Percentiles rank a stretch among this genome's conserved stretches.
Evolutionary conservation across 2,329 filamentous ascomycete species (phyloP).

Genomic region (Beauveria caledonica): DNA sequence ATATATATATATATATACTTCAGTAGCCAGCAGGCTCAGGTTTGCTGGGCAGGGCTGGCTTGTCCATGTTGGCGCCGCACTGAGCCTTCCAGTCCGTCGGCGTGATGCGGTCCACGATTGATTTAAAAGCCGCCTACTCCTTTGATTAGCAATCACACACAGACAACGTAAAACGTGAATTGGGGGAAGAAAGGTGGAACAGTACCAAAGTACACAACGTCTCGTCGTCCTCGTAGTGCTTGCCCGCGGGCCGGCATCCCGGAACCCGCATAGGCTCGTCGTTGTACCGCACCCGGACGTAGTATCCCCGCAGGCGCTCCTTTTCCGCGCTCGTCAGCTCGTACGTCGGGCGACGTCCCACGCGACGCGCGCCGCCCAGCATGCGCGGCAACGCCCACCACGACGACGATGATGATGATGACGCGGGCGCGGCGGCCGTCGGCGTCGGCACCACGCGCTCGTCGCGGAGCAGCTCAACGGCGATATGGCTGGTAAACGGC

Average conservation of each 20-base stretch:
- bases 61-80: conserved; percentile 38
- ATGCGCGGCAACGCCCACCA: conserved; percentile 19
- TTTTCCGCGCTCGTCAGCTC: conserved; percentile 51
- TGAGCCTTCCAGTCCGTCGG: conserved; percentile 65
- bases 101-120: conserved; percentile 83
- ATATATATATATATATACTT: no score
- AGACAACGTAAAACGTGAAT: no score
- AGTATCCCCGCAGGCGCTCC: conserved; percentile 62
- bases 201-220: conserved; percentile 82
- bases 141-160: neutral
- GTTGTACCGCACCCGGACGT: conserved; percentile 86
- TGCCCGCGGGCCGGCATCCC: conserved; percentile 66
- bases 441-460: conserved; percentile 15
- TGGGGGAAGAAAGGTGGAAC: conserved; percentile 21
- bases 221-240: conserved; percentile 79
- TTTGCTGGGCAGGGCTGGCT: conserved; percentile 37
- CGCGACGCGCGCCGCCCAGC: conserved; percentile 25
- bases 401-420: conserved; percentile 17
- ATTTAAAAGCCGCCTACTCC: conserved; percentile 73
- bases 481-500: conserved; percentile 86
- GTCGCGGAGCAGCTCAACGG: conserved; percentile 77
- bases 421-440: conserved; percentile 15
- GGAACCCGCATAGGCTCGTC: conserved; percentile 75
- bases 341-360: conserved; percentile 51
- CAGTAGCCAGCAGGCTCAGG: conserved; percentile 46